Base-by-base conservation (phyloP, 176 grass and related monocot species). In the Dactylis glomerata region DNA sequence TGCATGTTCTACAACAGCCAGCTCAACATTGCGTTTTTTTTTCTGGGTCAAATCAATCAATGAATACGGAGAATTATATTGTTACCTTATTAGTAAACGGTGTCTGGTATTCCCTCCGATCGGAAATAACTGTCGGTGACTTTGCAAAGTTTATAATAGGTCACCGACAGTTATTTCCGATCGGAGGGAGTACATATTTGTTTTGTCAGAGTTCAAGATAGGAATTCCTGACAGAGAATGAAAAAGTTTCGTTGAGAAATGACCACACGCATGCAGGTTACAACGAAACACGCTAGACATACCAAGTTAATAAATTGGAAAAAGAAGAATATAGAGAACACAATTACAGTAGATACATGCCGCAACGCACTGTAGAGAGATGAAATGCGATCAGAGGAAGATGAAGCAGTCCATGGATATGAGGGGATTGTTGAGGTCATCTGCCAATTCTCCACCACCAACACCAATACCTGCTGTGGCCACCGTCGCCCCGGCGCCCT, bases 381-480 rank as follows among this genome's bases (percentile, higher is more conserved):
- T 45, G 12, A 1, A 20, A 44, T 23, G 19, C 5, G n/a, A 24
- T 81, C 73, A 90, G 75, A 86, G 26, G 67, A 90, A 86, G 75
- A 90, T 83, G 46, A 86, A 90, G 84, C 84, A 83, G 65, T 90
- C 88, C 84, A 90, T 90, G 65, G 84, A 82, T 46, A 90, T 83
- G 64, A 86, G 44, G 1, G 88, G 88, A 44, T 90, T 90, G 73
- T 22, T 90, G 73, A 90, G 81, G 11, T 86, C 88, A 30, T 64
- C 68, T 12, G 44, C n/a, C 68, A 70, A 26, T 42, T 8, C 68
- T 70, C 70, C 62, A 40, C 73, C 28, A 55, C 15, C 30, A 44
- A n/a, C 27, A 33, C 31, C 68, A 16, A 27, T 14, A 26, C 12
- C 70, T 5, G 15, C 45, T 33, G 22, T 13, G 22, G 22, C 75